Percentiles rank a stretch among this genome's conserved stretches.
phyloP scores from a whole-genome alignment of 169 alveolate genomes.

The Eimeria mitis region DNA sequence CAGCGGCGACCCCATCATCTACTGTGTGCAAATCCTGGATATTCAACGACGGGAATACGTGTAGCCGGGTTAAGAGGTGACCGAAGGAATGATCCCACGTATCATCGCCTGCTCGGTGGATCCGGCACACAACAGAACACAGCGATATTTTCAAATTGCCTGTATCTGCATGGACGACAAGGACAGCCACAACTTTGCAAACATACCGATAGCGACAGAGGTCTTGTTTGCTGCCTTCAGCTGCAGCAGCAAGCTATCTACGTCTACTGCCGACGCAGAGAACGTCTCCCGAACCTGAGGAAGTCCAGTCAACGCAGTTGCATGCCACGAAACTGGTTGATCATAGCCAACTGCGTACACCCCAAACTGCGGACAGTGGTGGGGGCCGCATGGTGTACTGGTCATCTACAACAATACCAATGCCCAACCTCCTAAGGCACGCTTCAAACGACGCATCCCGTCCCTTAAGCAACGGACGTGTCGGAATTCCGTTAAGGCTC shows the following conservation, averaged over 20 bases:
- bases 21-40: conserved; percentile 88
- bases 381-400: neutral
- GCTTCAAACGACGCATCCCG: neutral
- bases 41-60: conserved; percentile 87
- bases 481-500: neutral
- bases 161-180: neutral
- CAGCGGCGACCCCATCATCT: conserved; percentile 85
- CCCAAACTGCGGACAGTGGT: neutral
- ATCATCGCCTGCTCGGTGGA: conserved; percentile 87
- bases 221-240: conserved; percentile 75
- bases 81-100: conserved; percentile 89
- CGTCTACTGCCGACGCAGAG: conserved; percentile 82
- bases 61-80: conserved; percentile 81
- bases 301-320: neutral
- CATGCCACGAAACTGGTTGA: neutral
- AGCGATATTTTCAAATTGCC: neutral
- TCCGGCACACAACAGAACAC: neutral
- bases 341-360: neutral
- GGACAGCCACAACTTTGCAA: neutral
- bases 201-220: conserved; percentile 84
- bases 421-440: neutral
- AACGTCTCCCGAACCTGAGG: conserved; percentile 86
- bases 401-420: neutral
- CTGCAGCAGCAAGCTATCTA: conserved; percentile 88
- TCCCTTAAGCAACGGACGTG: neutral